Base-by-base conservation (phyloP, 306 rosid species). In the barrel medic (Medicago truncatula) region DNA sequence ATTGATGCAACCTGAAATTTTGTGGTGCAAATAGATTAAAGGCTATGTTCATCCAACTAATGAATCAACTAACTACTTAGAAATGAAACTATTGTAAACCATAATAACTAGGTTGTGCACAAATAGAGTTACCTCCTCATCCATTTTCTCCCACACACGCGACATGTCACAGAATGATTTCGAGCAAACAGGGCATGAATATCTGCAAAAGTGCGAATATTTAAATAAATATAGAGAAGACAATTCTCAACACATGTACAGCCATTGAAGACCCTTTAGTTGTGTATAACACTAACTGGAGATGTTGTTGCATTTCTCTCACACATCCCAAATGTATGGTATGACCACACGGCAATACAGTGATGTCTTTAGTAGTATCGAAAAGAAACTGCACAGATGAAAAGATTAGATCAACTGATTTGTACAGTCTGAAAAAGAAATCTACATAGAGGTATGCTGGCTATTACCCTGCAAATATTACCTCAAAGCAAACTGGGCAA, bases 121-220 rank as follows among this genome's bases (percentile, higher is more conserved):
- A 54, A 8, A 54, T 8, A 54, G 12, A 39, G 31, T 57, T 60
- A 86, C 97, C 93, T 85, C 86, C 56, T 83, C 83, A 76, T 92
- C 97, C 52, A 89, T 79, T 75, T 78, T 86, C 70, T 82, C 83
- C 97, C 96, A 89, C 54, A 84, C 88, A 2, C 71, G 79, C 3
- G 93, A 85, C 97, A 92, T 92, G 16, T 92, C 93, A 8, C 93
- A 85, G 16, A 73, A 88, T 4, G 96, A 89, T 73, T 92, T 92
- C 17, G 96, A 92, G 79, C 97, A 92, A 72, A 89, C 87, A 9
- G 97, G 96, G 81, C 96, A 92, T 28, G 96, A 79, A 78, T 85
- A 89, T 85, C 97, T 92, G 86, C 75, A 78, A 40, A 58, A 47
- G 58, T 36, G 23, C 1, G 61, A 71, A 59, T 40, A 25, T 38